Evolutionary conservation across 306 rosid genomes (phyloP).

Genomic region (Quercus parvula): DNA sequence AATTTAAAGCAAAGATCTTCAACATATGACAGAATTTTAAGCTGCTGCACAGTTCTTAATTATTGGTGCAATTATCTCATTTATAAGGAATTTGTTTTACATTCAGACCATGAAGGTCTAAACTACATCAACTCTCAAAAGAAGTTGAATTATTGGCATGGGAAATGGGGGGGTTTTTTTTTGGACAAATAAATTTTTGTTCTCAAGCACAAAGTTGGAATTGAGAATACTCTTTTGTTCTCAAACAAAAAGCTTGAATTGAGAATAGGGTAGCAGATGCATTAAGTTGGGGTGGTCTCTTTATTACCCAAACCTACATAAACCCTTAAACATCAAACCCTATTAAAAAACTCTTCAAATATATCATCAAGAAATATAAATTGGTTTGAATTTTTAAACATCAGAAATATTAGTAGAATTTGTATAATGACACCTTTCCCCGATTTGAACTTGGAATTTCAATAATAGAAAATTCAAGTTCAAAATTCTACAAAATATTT

Average conservation of each 20-base stretch:
- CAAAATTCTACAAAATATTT: too few relatives aligned
- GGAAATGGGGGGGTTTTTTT: neutral
- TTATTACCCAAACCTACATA: neutral
- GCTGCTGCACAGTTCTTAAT: neutral
- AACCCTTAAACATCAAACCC: too few relatives aligned
- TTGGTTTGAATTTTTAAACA: too few relatives aligned
- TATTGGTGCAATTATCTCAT: neutral
- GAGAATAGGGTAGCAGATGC: neutral
- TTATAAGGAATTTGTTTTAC: neutral
- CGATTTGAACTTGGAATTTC: too few relatives aligned
- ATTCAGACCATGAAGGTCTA: neutral
- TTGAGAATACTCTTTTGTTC: neutral
- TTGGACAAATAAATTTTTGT: neutral
- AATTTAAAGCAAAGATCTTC: neutral
- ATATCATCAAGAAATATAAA: too few relatives aligned
- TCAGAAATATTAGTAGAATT: too few relatives aligned
- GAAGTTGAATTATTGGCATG: neutral
- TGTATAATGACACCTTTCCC: too few relatives aligned
- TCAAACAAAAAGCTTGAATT: neutral
- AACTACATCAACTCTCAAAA: neutral
- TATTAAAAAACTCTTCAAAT: too few relatives aligned
- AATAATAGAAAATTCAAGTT: too few relatives aligned
- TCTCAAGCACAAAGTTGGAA: too few relatives aligned
- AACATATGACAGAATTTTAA: constrained; percentile 3
- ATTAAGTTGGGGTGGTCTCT: neutral